Evolutionary conservation across 495 filamentous ascomycete genomes (phyloP), one percentile per base, ranked within the genome.

Genomic region (Elasticomyces elasticus): DNA sequence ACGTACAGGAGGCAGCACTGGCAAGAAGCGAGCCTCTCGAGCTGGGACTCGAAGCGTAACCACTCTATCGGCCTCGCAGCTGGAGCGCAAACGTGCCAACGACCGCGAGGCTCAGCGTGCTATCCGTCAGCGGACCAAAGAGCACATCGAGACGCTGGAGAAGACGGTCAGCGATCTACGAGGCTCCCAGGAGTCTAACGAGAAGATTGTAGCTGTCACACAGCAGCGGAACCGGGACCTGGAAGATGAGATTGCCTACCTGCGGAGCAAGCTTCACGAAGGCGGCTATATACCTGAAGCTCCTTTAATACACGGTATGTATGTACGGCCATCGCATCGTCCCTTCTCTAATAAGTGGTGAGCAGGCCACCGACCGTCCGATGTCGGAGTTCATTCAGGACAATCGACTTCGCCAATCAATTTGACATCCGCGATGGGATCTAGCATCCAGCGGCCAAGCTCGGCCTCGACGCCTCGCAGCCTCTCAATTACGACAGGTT

Each of bases 101-200:
- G 89, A 95, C 65, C 79, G 89, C 37, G 86, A 90, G 68, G 89
- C 89, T 17, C 89, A 95, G 66, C 79, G 86, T 46, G 86, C 86
- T 17, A 95, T 94, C 54, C 77, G 89, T 15, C 83, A 87, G 61
- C 76, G 89, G 53, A 94, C 84, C 11, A 90, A 88, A 61, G 74
- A 80, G 51, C 84, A 89, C 62, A 92, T 94, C 56, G 86, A 89
- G 49, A 73, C 69, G 20, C 73, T 95, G 20, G 85, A 94, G 68
- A 73, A 74, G 47, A 78, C 81, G 45, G 79, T 92, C 37, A 77
- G 76, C 17, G 83, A 87, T 31, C 77, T 80, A 54, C 74, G 61
- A 40, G 63, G 66, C 33, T 71, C 70, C 42, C 67, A 65, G 23
- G 74, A 80, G 24, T 52, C 71, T 60, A 62, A 71, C 52, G 57